Evolutionary conservation across 306 rosid species (phyloP).

Genomic region (Gillenia trifoliata): DNA sequence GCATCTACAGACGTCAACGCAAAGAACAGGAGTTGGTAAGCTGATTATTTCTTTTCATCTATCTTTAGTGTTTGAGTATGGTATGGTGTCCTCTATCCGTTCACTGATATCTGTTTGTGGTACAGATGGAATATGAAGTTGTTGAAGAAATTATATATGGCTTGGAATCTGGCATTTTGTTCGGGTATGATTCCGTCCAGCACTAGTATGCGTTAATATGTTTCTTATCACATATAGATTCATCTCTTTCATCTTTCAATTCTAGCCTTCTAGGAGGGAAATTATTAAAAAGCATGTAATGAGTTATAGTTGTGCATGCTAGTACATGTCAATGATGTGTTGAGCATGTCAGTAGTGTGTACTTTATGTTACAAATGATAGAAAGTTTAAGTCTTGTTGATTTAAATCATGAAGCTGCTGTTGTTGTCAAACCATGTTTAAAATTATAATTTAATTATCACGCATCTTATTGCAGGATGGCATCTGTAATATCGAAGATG

Average conservation of each 20-base stretch:
- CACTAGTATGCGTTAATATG: constrained; percentile 1
- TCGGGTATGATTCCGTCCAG: constrained; percentile 58
- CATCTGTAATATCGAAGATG: constrained; percentile 95
- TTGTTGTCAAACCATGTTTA: constrained; percentile 1
- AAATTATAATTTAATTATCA: constrained; percentile 2
- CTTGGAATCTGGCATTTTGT: constrained; percentile 94
- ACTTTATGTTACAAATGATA: background rate
- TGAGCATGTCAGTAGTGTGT: background rate
- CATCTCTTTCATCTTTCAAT: constrained; percentile 8
- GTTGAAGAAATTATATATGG: constrained; percentile 93
- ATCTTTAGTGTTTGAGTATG: constrained; percentile 7
- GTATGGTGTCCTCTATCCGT: background rate
- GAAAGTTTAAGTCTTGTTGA: background rate
- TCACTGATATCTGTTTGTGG: constrained; percentile 31
- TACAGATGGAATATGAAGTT: constrained; percentile 89
- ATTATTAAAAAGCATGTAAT: background rate
- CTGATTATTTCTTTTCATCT: constrained; percentile 20
- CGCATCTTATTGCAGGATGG: constrained; percentile 60
- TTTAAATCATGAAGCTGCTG: background rate
- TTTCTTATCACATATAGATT: constrained; percentile 7
- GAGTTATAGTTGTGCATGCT: background rate
- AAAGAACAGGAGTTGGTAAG: constrained; percentile 91
- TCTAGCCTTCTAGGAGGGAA: constrained; percentile 9
- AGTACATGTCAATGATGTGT: background rate
- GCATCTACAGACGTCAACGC: constrained; percentile 67